A percentile compares a stretch with the other conserved stretches of the same genome.
phyloP scores from a whole-genome alignment of 2,329 filamentous ascomycete genomes.

The Penicillium vulpinum region DNA sequence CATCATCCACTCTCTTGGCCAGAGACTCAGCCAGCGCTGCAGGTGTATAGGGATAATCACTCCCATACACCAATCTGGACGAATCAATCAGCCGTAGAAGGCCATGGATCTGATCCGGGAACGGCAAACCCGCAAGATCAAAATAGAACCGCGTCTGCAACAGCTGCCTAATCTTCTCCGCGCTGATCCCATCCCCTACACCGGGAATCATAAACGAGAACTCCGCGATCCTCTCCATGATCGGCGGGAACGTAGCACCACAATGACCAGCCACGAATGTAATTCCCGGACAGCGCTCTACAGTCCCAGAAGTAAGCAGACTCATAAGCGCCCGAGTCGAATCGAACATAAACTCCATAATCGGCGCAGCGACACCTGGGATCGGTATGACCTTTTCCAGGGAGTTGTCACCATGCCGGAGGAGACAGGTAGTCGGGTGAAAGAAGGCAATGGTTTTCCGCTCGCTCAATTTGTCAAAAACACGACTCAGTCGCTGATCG shows the following conservation, averaged over 20 bases:
- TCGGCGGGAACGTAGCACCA: slow-evolving; percentile 35
- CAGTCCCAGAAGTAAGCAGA: slow-evolving; percentile 24
- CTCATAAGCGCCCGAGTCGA: slow-evolving; percentile 27
- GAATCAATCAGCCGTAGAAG: slow-evolving; percentile 47
- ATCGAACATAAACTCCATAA: slow-evolving; percentile 34
- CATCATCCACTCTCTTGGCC: slow-evolving; percentile 44
- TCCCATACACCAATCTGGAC: slow-evolving; percentile 54
- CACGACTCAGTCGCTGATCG: slow-evolving; percentile 44
- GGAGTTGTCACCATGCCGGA: neutral
- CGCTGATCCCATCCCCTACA: slow-evolving; percentile 3
- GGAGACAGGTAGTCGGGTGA: slow-evolving; percentile 50
- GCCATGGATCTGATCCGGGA: slow-evolving; percentile 52
- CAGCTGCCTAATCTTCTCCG: slow-evolving; percentile 15
- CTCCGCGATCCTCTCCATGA: slow-evolving; percentile 23
- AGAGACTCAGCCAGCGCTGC: slow-evolving; percentile 32
- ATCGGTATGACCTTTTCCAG: slow-evolving; percentile 16
- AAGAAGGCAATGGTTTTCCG: slow-evolving; percentile 54
- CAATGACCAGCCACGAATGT: slow-evolving; percentile 27
- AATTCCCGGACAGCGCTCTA: slow-evolving; percentile 22
- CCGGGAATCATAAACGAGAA: slow-evolving; percentile 14
- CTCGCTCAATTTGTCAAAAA: slow-evolving; percentile 53
- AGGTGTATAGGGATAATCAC: slow-evolving; percentile 55
- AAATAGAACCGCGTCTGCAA: slow-evolving; percentile 50
- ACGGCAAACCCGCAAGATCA: slow-evolving; percentile 54
- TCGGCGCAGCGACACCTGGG: slow-evolving; percentile 19